phyloP scores from a whole-genome alignment of 805 yeast species.

The Saccharomycopsis selenospora region DNA sequence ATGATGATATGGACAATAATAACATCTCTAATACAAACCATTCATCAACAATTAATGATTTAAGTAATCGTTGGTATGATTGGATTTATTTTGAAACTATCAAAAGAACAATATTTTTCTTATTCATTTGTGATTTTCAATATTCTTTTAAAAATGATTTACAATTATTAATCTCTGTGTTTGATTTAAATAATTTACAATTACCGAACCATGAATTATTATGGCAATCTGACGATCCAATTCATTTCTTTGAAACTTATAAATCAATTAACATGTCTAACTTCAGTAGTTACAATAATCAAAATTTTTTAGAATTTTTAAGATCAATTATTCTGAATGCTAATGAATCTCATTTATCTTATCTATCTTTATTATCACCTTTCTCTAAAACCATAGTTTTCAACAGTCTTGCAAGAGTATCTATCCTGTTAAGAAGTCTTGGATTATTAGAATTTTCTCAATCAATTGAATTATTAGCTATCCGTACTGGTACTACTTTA shows the following conservation, averaged over 20 bases:
- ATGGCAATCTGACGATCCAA: constrained; percentile 32
- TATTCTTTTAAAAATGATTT: constrained; percentile 23
- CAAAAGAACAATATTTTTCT: constrained; percentile 37
- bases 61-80: constrained; percentile 31
- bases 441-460: background rate
- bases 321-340: background rate
- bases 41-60: constrained; percentile 1
- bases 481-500: background rate
- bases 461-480: background rate
- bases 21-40: background rate
- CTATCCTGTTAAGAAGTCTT: background rate
- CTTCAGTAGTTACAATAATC: constrained; percentile 28
- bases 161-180: constrained; percentile 33
- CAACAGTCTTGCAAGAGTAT: background rate
- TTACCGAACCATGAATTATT: constrained; percentile 40
- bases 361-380: background rate
- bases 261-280: constrained; percentile 15
- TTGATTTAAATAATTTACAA: constrained; percentile 36
- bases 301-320: constrained; percentile 1
- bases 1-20: constrained; percentile 2
- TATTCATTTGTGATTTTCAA: constrained; percentile 37
- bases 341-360: background rate
- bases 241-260: constrained; percentile 21
- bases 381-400: background rate
- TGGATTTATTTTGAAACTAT: constrained; percentile 42